Evolutionary conservation across 352 stramenopile genomes (phyloP).

Genomic region (Thraustochytrium sp.): DNA sequence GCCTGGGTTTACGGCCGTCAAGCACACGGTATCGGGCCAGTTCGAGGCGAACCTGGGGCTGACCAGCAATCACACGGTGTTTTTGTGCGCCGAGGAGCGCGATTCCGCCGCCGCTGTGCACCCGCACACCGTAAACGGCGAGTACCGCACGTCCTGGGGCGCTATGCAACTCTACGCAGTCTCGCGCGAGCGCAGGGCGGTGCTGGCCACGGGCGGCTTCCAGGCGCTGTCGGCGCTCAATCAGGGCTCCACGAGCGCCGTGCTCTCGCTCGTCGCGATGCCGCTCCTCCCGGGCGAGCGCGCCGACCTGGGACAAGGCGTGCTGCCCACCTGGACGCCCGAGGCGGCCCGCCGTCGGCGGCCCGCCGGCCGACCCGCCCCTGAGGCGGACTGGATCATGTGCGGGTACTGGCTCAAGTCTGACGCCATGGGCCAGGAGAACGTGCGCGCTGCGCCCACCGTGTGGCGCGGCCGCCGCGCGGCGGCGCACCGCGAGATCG

Average conservation of each 20-base stretch:
- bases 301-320: background rate
- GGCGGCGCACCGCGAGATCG: background rate
- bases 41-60: constrained; percentile 8
- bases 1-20: background rate
- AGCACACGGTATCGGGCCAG: background rate
- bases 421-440: background rate
- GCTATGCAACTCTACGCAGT: constrained; percentile 15
- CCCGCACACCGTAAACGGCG: background rate
- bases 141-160: background rate
- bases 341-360: background rate
- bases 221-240: background rate
- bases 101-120: background rate
- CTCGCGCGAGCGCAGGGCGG: background rate
- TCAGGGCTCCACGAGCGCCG: too few species aligned
- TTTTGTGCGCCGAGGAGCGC: background rate
- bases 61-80: background rate
- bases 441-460: background rate
- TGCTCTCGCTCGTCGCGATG: background rate
- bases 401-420: constrained; percentile 1
- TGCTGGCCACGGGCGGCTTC: background rate
- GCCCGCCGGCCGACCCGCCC: background rate
- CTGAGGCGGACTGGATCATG: background rate
- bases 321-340: background rate
- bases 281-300: background rate
- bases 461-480: background rate